Base-by-base conservation (phyloP, 2,329 filamentous ascomycete genomes). In the Cadophora sp. region DNA sequence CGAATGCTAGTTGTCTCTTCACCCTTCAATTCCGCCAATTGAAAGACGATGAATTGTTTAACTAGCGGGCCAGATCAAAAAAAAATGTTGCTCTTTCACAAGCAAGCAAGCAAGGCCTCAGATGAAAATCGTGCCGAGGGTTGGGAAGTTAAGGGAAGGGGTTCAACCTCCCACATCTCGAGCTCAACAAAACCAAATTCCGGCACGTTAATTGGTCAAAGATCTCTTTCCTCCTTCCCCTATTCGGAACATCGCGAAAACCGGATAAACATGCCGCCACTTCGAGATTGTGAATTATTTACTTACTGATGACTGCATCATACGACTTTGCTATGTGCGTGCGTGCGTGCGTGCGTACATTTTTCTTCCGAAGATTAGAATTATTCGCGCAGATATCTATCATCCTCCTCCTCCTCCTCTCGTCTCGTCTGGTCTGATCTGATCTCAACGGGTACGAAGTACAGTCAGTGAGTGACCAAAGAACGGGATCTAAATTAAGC, bases 401-500 rank as follows among this genome's bases (percentile, higher is more conserved):
- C 37, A 11, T 34, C 31, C n/a, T n/a, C n/a, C n/a, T n/a, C 11
- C 31, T 5, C 31, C 31, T 34, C 31, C 5, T 34, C 31, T 34
- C 31, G 37, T 22, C 6, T 22, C 43, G 1, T 58, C 5, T 37
- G 11, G 19, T 58, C 31, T 37, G 14, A 4, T 40, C 56, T 43
- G 56, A 12, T 40, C 31, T 22, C 34, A 37, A 29, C 29, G n/a
- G n/a, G n/a, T n/a, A n/a, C n/a, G n/a, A n/a, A n/a, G n/a, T n/a
- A n/a, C 29, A 29, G 29, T 37, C 34, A 29, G 29, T 31, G 27
- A 16, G 16, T 16, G 43, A 19, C 24, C 31, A n/a, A n/a, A n/a
- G n/a, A 40, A n/a, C 48, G 29, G 61, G 48, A 63, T 63, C 61
- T 63, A 63, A 27, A 27, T 53, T 43, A 43, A 43, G 40, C 12